A percentile compares a stretch with the other conserved stretches of the same genome.
Conservation (phyloP, 176 grass and related monocot species). For the Dactylis glomerata region DNA sequence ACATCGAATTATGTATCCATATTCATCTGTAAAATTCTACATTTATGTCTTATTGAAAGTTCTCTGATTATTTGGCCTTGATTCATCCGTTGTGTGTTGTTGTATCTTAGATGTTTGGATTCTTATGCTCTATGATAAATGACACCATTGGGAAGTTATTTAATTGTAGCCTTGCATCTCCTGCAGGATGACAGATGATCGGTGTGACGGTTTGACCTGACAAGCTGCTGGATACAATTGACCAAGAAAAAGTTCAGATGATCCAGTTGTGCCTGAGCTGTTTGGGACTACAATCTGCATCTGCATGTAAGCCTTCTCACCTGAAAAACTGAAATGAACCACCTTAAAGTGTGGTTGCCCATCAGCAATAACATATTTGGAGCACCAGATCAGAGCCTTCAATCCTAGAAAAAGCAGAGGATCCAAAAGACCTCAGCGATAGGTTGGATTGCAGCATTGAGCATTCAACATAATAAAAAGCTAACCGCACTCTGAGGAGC, state of each 20-base stretch:
- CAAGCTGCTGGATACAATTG: not conserved
- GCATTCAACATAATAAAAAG: not conserved
- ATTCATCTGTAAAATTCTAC: slow-evolving; percentile 8
- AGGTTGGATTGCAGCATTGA: not conserved
- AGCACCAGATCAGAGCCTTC: slow-evolving; percentile 4
- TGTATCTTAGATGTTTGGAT: not conserved
- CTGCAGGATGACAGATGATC: slow-evolving; percentile 30
- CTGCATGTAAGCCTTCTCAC: not conserved
- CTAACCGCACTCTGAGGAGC: not conserved
- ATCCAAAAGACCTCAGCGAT: not conserved
- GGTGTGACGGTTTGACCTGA: slow-evolving; percentile 19
- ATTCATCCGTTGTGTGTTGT: not conserved
- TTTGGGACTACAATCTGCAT: not conserved
- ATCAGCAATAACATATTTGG: slow-evolving; percentile 1
- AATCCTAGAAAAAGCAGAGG: slow-evolving; percentile 9
- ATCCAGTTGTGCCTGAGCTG: not conserved
- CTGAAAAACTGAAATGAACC: not conserved
- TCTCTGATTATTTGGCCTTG: not conserved
- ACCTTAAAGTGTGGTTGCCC: not conserved
- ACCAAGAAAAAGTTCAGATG: not conserved
- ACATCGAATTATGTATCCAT: slow-evolving; percentile 21
- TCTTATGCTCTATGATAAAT: slow-evolving; percentile 18
- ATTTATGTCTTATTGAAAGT: not conserved
- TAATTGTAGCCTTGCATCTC: slow-evolving; percentile 23
- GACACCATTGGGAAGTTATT: not conserved